Conservation (phyloP, 495 filamentous ascomycete species). For the Bombardia bombarda region DNA sequence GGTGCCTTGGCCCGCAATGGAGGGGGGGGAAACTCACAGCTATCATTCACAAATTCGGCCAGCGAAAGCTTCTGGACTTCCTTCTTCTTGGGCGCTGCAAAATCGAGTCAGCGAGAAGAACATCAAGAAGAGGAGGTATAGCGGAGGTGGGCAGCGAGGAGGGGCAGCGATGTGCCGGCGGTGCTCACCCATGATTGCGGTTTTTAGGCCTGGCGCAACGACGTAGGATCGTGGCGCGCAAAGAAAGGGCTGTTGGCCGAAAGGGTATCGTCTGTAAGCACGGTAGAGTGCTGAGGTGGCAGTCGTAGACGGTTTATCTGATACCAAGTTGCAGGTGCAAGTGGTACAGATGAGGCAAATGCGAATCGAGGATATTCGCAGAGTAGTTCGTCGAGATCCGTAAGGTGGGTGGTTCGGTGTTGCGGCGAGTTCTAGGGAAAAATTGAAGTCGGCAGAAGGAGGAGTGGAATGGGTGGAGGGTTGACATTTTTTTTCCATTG, state of each 20-base stretch:
- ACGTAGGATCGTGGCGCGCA: slow-evolving; percentile 38
- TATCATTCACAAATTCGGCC: slow-evolving; percentile 80
- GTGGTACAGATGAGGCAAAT: not conserved
- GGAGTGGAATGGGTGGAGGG: slow-evolving; percentile 17
- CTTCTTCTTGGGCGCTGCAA: slow-evolving; percentile 80
- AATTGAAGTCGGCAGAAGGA: slow-evolving; percentile 7
- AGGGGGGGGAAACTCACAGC: slow-evolving; percentile 51
- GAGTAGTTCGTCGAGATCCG: not conserved
- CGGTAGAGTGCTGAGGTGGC: not conserved
- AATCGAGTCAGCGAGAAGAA: slow-evolving; percentile 27
- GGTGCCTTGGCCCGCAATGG: slow-evolving; percentile 9
- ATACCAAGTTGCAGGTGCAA: slow-evolving; percentile 1
- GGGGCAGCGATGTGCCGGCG: slow-evolving; percentile 9
- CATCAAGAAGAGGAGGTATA: slow-evolving; percentile 1
- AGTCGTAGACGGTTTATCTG: not conserved
- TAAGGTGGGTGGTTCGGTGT: slow-evolving; percentile 1
- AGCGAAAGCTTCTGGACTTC: slow-evolving; percentile 85
- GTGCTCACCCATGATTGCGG: slow-evolving; percentile 85
- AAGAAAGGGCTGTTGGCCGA: slow-evolving; percentile 14
- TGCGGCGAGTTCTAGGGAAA: slow-evolving; percentile 5
- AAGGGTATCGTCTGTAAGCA: slow-evolving; percentile 1
- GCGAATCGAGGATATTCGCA: slow-evolving; percentile 1
- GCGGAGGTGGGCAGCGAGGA: slow-evolving; percentile 4
- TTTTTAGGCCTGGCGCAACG: slow-evolving; percentile 36
- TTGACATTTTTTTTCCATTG: slow-evolving; percentile 22